A percentile compares a stretch with the other conserved stretches of the same genome.
Conservation (phyloP, 108 stramenopile species). For the Skeletonema tropicum region DNA sequence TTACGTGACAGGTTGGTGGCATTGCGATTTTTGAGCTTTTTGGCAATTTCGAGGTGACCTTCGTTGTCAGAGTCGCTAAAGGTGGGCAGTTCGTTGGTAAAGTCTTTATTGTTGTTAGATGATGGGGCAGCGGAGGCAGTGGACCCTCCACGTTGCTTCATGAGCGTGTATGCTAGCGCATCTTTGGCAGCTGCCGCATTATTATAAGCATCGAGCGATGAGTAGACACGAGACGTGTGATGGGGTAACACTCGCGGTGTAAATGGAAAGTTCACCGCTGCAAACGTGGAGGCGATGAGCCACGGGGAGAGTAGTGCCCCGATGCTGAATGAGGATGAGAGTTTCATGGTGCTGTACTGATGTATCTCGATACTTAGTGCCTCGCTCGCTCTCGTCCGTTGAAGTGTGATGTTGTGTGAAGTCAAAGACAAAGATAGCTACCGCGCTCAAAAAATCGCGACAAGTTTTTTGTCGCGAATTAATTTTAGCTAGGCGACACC, state of each 20-base stretch:
- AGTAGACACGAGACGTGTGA: not conserved
- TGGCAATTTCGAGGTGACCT: constrained; percentile 30
- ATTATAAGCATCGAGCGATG: not conserved
- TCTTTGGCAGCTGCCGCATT: not conserved
- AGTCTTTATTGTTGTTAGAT: not conserved
- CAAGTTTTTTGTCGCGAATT: no score
- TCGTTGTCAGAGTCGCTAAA: not conserved
- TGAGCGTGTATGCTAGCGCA: constrained; percentile 1
- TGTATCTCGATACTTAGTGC: no score
- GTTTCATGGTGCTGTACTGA: not conserved
- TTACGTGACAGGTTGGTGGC: constrained; percentile 74
- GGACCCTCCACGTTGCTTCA: constrained; percentile 1
- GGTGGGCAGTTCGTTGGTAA: constrained; percentile 1
- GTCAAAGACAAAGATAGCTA: no score
- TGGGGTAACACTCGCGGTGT: not conserved
- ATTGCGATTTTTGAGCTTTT: constrained; percentile 70
- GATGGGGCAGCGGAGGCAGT: not conserved
- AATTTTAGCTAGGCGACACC: no score
- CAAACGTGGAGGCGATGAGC: not conserved
- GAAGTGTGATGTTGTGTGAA: no score
- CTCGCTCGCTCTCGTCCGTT: no score
- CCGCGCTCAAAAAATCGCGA: no score
- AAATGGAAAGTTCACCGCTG: constrained; percentile 7
- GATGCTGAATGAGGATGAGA: not conserved
- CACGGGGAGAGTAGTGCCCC: not conserved